Evolutionary conservation across 352 stramenopile genomes (phyloP), one percentile per base, ranked within the genome.

Genomic region (Globisporangium barbulae): DNA sequence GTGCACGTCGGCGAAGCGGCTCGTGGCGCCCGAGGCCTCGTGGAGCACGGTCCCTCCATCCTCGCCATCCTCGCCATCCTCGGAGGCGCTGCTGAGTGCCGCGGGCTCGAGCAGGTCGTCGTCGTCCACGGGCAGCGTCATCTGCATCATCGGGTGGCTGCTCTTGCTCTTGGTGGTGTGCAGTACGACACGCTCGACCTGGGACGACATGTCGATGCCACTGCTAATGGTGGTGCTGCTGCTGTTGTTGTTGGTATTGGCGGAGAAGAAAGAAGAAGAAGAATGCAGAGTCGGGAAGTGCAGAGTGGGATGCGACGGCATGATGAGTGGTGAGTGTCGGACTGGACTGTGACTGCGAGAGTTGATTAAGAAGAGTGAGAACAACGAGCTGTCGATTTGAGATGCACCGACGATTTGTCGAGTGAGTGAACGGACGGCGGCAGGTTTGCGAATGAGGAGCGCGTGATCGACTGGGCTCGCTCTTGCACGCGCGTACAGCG

Each of bases 251-350:
- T 19, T 58, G 52, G 21, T 28, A 17, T n/a, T 44, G 15, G 57
- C n/a, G 45, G 21, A 13, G 10, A 53, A 54, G n/a, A 33, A 59
- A 61, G 60, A 61, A 10, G 60, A 61, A 10, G 53, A 22, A 55
- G 61, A 53, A 61, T 63, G 57, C 42, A 61, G 52, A 30, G 61
- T 50, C 21, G 53, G 41, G 52, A 67, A 61, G 50, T 30, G 52
- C 39, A 67, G 44, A 15, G 61, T 61, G 52, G 61, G 61, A 61
- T 67, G 61, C 5, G 61, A 60, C 28, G 61, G 61, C 61, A 67
- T 67, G 53, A 42, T 67, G 19, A 44, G 9, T 7, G 50, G 31
- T 41, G 30, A 31, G 21, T 48, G 53, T 33, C 35, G 37, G 37
- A 37, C 15, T 52, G 39, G 33, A 25, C 39, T 6, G 37, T 41